Base-by-base conservation (phyloP, 2,329 filamentous ascomycete genomes). In the Malbranchea cinnamomea region DNA sequence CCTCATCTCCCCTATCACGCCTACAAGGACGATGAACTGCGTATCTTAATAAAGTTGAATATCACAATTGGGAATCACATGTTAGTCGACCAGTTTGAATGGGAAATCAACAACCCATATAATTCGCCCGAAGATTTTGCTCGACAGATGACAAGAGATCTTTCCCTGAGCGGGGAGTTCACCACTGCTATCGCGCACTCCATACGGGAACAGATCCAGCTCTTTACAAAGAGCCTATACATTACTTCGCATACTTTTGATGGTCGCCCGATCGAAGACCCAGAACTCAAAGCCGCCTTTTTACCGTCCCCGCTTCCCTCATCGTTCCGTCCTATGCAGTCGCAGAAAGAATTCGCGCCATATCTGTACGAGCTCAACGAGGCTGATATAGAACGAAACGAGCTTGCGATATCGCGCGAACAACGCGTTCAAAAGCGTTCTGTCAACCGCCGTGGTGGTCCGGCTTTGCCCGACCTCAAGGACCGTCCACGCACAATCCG, bases 21-120 rank as follows among this genome's bases (percentile, higher is more conserved):
- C 5, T 93, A 94, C 62, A 95, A 95, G 57, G 93, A 98, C 49
- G 89, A 98, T 50, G 89, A 98, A 60, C 94, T 98, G 87, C 78
- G 89, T 29, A 80, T 98, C 42, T 62, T 92, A 24, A 74, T 98
- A 56, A 95, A 94, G 56, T 67, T 98, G 29, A 94, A 95, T 56
- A 93, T 98, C 47, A 95, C 89, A 5, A 94, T 98, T 48, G 89
- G 87, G 23, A 78, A 82, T 39, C 82, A 92, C 48, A 95, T 85
- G 0, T 65, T 98, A 15, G 78, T 94, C 20, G 89, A 98, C 47
- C 89, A 95, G 51, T 95, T 98, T 38, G 89, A 98, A 56, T 98
- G 89, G 89, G 89, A 98, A 45, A 84, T 95, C 50, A 95, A 95
- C 56, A 91, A 93, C 51, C 79, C 85, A 0, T 62, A 78, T 32